Conservation (phyloP, 2,329 filamentous ascomycete genomes). For the Diplodia seriata region DNA sequence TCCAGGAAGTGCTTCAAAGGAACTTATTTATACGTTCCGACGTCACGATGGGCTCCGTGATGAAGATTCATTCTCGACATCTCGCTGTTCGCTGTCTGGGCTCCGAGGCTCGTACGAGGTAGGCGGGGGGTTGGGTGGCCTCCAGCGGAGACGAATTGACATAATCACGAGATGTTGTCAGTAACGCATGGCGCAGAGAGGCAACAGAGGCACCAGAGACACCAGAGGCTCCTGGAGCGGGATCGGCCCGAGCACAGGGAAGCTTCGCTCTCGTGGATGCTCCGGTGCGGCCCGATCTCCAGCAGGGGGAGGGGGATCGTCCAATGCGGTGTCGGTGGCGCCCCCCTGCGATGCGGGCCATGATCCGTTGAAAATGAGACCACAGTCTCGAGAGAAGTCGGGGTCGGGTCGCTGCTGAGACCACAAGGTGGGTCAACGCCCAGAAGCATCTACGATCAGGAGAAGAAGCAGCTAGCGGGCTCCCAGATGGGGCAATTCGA, state of each 20-base stretch:
- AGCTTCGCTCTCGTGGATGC: constrained; percentile 3
- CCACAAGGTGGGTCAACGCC: neutral
- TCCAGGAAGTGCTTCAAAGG: neutral
- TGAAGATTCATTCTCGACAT: constrained; percentile 1
- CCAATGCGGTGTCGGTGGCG: constrained; percentile 23
- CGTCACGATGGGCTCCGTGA: neutral
- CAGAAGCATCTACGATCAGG: constrained; percentile 7
- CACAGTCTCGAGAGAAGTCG: constrained; percentile 27
- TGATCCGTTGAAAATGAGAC: constrained; percentile 22
- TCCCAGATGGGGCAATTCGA: neutral
- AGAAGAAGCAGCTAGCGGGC: neutral
- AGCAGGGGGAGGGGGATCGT: constrained; percentile 8
- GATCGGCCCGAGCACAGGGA: constrained; percentile 9
- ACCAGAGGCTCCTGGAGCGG: constrained; percentile 3
- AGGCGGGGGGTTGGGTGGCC: neutral
- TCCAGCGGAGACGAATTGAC: constrained; percentile 13
- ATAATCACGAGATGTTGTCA: constrained; percentile 18
- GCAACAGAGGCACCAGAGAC: too few relatives aligned
- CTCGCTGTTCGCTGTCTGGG: constrained; percentile 8
- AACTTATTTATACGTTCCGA: neutral
- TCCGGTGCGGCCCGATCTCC: constrained; percentile 15
- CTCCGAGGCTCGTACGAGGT: constrained; percentile 17
- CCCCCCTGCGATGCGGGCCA: neutral
- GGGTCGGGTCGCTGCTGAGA: neutral
- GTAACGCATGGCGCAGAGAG: neutral